Conservation (phyloP, 1,139 yeast species). For the Candida labiduridarum region DNA sequence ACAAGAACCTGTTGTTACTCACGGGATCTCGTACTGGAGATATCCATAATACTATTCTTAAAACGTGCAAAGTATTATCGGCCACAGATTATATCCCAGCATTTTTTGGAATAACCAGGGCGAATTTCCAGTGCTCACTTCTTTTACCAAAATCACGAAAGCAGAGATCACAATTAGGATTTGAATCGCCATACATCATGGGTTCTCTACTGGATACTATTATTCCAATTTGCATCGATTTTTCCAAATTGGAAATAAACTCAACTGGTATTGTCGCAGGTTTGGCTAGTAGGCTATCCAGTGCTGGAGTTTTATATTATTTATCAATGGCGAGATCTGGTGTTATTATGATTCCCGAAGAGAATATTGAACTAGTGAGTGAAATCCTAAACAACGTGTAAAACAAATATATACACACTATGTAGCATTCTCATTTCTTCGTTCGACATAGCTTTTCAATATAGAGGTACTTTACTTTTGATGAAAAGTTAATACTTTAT, state of each 20-base stretch:
- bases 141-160: constrained; percentile 50
- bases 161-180: constrained; percentile 41
- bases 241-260: constrained; percentile 58
- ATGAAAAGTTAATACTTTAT: neutral
- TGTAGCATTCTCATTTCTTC: neutral
- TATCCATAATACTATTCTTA: constrained; percentile 38
- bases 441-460: neutral
- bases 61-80: constrained; percentile 35
- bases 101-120: constrained; percentile 62
- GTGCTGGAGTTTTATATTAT: constrained; percentile 51
- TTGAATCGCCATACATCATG: constrained; percentile 43
- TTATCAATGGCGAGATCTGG: constrained; percentile 66
- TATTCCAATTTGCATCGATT: constrained; percentile 60
- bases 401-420: neutral
- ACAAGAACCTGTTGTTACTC: constrained; percentile 46
- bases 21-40: constrained; percentile 65
- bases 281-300: constrained; percentile 53
- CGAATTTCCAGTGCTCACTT: constrained; percentile 56
- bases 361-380: constrained; percentile 39
- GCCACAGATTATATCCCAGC: constrained; percentile 35
- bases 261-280: constrained; percentile 73
- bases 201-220: constrained; percentile 62
- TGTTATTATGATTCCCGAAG: constrained; percentile 60
- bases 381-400: constrained; percentile 13
- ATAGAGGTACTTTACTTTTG: too few species aligned